phyloP scores from a whole-genome alignment of 2,329 filamentous ascomycete genomes.

The Diaporthe ilicicola region DNA sequence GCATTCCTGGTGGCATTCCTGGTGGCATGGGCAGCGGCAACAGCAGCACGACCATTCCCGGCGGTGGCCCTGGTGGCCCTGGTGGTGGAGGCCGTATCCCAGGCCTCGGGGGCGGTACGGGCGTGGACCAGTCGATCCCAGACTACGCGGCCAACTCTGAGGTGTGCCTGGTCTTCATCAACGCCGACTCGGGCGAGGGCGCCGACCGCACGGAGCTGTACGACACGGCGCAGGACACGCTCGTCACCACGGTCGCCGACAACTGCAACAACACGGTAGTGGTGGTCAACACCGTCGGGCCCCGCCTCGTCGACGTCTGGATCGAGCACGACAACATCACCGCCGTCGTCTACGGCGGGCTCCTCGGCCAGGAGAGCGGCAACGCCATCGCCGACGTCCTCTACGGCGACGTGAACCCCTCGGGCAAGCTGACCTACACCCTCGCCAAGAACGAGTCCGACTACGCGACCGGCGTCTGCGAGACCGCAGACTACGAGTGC shows the following conservation, averaged over 20 bases:
- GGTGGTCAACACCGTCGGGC: conserved; percentile 70
- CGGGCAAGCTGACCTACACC: conserved; percentile 66
- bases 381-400: conserved; percentile 68
- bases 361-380: conserved; percentile 70
- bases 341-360: conserved; percentile 66
- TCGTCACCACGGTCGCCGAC: conserved; percentile 67
- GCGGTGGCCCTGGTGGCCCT: background rate
- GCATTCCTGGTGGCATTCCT: background rate
- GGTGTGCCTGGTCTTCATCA: conserved; percentile 68
- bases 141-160: conserved; percentile 35
- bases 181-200: conserved; percentile 68
- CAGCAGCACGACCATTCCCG: conserved; percentile 6
- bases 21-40: conserved; percentile 2
- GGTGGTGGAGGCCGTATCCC: conserved; percentile 8
- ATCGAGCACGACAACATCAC: conserved; percentile 67
- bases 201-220: conserved; percentile 35
- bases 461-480: conserved; percentile 55
- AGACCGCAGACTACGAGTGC: background rate
- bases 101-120: conserved; percentile 20
- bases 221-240: conserved; percentile 50
- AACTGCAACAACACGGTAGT: conserved; percentile 75
- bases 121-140: conserved; percentile 25
- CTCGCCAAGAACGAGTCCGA: conserved; percentile 58
- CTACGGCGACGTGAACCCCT: conserved; percentile 67
- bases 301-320: conserved; percentile 66